phyloP scores from a whole-genome alignment of 1,139 yeast species.

The Taphrina flavorubra region DNA sequence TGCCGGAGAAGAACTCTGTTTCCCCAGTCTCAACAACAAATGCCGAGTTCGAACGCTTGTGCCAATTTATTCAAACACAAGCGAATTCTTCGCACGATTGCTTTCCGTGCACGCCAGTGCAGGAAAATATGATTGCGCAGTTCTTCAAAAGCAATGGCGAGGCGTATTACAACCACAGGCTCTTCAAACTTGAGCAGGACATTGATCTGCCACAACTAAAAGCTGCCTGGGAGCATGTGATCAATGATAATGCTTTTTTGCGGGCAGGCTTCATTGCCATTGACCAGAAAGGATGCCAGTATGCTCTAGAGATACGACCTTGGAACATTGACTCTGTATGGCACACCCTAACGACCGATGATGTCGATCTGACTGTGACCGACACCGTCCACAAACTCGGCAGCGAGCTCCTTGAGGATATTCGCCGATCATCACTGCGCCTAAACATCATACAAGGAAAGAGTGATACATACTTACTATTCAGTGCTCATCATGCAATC shows the following conservation, averaged over 20 bases:
- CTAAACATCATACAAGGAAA: not conserved
- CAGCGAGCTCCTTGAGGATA: slow-evolving; percentile 1
- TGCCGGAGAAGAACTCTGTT: not conserved
- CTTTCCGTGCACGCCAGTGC: slow-evolving; percentile 47
- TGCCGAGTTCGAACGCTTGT: not conserved
- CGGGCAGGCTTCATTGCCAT: slow-evolving; percentile 46
- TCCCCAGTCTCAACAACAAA: not conserved
- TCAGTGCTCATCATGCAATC: slow-evolving; percentile 46
- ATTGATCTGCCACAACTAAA: slow-evolving; percentile 20
- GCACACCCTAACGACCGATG: slow-evolving; percentile 31
- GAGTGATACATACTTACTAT: slow-evolving; percentile 26
- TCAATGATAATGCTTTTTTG: slow-evolving; percentile 43
- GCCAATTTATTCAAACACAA: slow-evolving; percentile 4
- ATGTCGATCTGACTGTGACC: slow-evolving; percentile 35
- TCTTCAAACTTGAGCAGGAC: slow-evolving; percentile 40
- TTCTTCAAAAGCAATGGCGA: slow-evolving; percentile 43
- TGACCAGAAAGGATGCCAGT: slow-evolving; percentile 36
- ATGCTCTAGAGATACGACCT: slow-evolving; percentile 43
- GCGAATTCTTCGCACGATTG: not conserved
- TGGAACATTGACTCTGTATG: not conserved
- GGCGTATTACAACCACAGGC: slow-evolving; percentile 45
- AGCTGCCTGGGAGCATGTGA: slow-evolving; percentile 42
- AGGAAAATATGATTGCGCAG: slow-evolving; percentile 46
- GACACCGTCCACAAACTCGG: not conserved
- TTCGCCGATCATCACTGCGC: slow-evolving; percentile 17